Base-by-base conservation (phyloP, 176 grass and related monocot species). In the Microstegium vimineum region DNA sequence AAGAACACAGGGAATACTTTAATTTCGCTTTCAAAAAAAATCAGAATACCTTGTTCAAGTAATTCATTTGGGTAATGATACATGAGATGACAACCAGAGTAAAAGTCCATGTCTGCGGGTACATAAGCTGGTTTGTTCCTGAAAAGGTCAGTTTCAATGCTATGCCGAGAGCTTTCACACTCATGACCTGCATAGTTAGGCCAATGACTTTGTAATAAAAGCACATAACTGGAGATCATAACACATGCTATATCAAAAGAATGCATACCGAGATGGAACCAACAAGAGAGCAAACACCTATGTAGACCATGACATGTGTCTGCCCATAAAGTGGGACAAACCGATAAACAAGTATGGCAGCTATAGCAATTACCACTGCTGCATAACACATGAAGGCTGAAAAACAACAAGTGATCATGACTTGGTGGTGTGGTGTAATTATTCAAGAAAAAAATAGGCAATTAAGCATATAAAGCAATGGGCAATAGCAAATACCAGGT, bases 151-250 rank as follows among this genome's bases (percentile, higher is more conserved):
- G 83, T 82, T 91, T 97, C 51, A 97, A 86, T 78, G 94, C 90
- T 89, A 97, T 97, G 28, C 94, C 90, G 81, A 97, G 90, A 70
- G 94, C 90, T 89, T 97, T 91, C 46, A 97, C 94, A 59, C 94
- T 91, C 94, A 96, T 96, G 51, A 97, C 94, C 94, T 97, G 84
- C 82, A 81, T 14, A 74, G 26, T 69, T 70, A n/a, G 37, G 40
- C 27, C 5, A 26, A 64, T 8, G 33, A 3, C 17, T 40, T 51
- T 49, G 54, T 32, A 71, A 61, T 60, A 43, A 75, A 35, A 34
- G n/a, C 26, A 73, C 51, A 73, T 52, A 49, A 34, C 52, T 59
- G 25, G 35, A 83, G 18, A 51, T 59, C 3, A 74, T 60, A 62
- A 69, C 30, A 23, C 59, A 18, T 4, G 34, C 18, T 17, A 73